Base-by-base conservation (phyloP, 371 early-diverging fungal genomes). In the Syncephalastrum sp. region DNA sequence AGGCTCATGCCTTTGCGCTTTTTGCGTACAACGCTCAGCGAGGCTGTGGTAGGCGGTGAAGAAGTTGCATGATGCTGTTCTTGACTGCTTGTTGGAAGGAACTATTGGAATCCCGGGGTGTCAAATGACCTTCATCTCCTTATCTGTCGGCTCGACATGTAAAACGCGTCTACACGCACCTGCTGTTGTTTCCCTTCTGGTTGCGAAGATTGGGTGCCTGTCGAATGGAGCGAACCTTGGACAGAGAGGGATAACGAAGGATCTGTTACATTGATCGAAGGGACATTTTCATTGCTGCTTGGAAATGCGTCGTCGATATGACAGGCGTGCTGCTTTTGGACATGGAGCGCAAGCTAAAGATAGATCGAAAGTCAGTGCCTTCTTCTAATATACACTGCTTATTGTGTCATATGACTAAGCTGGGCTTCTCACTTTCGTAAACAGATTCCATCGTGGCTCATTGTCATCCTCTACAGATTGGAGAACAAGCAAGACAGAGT, bases 1-100 rank as follows among this genome's bases (percentile, higher is more conserved):
- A 59, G 21, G 21, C 59, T 59, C 52, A 53, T 59, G 38, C 53
- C 59, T 59, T 53, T 47, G 10, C n/a, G 52, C n/a, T 23, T 46
- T 14, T 16, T 19, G 6, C 47, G 47, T 23, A 46, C 23, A 7
- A 23, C 47, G 10, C 25, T 49, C 5, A 49, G 5, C 19, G 16
- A 25, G n/a, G 50, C 24, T 8, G 50, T 23, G 7, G 50, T 19
- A 25, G 19, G 24, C 2, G 50, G 50, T 5, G 19, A n/a, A 19
- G 50, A 49, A 23, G 24, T 15, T 23, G 50, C 19, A 23, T 4
- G 24, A 5, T n/a, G n/a, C 24, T 19, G 23, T 49, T 46, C 42
- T 44, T 47, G 53, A 45, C 41, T 19, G 29, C 17, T 42, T 21
- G 17, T 19, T 54, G 42, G 5, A 13, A 15, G 16, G 13, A 8